phyloP scores from a whole-genome alignment of 768 basidiomycete genomes.

The Filobasidium floriforme region DNA sequence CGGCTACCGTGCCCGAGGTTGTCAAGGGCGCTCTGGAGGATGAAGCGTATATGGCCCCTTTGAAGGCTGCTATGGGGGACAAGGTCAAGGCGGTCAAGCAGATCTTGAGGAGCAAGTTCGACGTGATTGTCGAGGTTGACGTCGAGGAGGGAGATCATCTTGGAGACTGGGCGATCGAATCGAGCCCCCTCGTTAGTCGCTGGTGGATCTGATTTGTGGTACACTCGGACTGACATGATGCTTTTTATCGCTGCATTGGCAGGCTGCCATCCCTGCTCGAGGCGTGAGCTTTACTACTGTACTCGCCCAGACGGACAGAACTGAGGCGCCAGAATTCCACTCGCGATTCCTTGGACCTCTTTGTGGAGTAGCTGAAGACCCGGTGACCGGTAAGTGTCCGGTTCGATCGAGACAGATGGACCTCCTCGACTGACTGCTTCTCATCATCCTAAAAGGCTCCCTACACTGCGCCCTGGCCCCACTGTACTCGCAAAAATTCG shows the following conservation, averaged over 20 bases:
- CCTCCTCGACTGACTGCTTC: background rate
- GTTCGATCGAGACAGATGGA: background rate
- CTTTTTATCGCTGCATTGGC: background rate
- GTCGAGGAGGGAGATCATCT: background rate
- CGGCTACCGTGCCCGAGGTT: slow-evolving; percentile 11
- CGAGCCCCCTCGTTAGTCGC: slow-evolving; percentile 11
- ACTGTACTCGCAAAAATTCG: slow-evolving; percentile 13
- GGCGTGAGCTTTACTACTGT: background rate
- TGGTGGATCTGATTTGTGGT: background rate
- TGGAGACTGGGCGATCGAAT: slow-evolving; percentile 10
- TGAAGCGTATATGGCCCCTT: slow-evolving; percentile 1
- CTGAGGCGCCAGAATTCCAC: slow-evolving; percentile 11
- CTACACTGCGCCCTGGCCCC: slow-evolving; percentile 20
- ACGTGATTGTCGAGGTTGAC: slow-evolving; percentile 16
- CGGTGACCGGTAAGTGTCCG: slow-evolving; percentile 19
- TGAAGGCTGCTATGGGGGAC: background rate
- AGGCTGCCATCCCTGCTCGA: background rate
- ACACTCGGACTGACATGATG: background rate
- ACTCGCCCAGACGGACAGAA: background rate
- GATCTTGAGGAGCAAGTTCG: slow-evolving; percentile 9
- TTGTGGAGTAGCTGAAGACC: slow-evolving; percentile 17
- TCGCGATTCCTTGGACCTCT: slow-evolving; percentile 15
- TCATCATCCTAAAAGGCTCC: background rate
- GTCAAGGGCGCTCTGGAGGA: background rate
- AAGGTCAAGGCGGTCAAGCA: slow-evolving; percentile 11